Evolutionary conservation across 2,329 filamentous ascomycete genomes (phyloP), one percentile per base, ranked within the genome.

Genomic region (Amauroascus verrucosus): DNA sequence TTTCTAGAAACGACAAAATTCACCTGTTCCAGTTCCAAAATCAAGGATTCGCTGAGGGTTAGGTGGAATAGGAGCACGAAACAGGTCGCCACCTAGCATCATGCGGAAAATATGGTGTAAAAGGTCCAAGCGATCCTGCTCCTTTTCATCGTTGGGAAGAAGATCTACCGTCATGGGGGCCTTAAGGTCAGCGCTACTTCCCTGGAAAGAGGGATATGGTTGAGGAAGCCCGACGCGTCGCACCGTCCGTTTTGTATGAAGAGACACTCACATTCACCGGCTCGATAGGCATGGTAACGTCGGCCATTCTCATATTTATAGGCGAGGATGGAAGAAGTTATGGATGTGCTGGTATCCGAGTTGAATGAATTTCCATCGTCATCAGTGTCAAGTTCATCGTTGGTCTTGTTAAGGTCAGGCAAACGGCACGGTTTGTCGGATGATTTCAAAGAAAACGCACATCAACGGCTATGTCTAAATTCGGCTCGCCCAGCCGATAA

Each of bases 71-170:
- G 71, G 71, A 2, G 71, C 70, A 13, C 69, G 61, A 47, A 62
- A 66, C 1, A 73, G 64, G 9, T 64, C 60, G 14, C 68, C 63
- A 18, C 41, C 65, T 37, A 75, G 70, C 28, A 75, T 60, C 43
- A 76, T 53, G 46, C 72, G 74, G 63, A 75, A 74, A 61, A 81
- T 72, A 58, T 78, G 72, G 63, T 81, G 77, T 58, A 77, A 74
- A 58, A 77, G 66, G 56, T 81, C 76, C 30, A 57, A 41, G 6
- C 55, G 48, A 18, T 57, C 55, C 47, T 57, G 55, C 43, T 57
- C 55, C 37, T 52, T 49, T 38, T 57, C 53, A 30, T 57, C 55
- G 28, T 57, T 57, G 3, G 54, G 54, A 41, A 54, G 51, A n/a
- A 48, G 38, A 18, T 43, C 35, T 52, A 18, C 48, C 6, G 20